A percentile compares a stretch with the other conserved stretches of the same genome.
Evolutionary conservation across 2,329 filamentous ascomycete genomes (phyloP).

Genomic region (Orbilia javanica): DNA sequence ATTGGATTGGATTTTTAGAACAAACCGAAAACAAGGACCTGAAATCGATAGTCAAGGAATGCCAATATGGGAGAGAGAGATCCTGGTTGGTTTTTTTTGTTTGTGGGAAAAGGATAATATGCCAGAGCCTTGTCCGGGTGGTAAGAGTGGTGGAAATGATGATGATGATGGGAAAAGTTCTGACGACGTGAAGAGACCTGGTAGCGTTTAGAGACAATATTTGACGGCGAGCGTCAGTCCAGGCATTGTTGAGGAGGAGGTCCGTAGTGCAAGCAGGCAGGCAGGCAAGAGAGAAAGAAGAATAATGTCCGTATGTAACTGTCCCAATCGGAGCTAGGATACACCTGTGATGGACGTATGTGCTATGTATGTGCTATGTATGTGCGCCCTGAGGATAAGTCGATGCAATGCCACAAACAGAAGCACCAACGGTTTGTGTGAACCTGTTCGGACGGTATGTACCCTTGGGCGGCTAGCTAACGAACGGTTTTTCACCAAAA

Average conservation of each 20-base stretch:
- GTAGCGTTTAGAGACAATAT: slow-evolving; percentile 29
- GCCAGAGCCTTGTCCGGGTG: not conserved
- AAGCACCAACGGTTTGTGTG: slow-evolving; percentile 40
- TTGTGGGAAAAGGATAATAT: not conserved
- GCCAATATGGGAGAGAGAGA: not conserved
- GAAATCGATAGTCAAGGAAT: slow-evolving; percentile 54
- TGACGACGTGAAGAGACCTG: slow-evolving; percentile 23
- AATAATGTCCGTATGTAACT: not conserved
- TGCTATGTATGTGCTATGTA: too few relatives aligned
- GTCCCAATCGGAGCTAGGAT: slow-evolving; percentile 13
- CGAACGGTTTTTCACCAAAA: not conserved
- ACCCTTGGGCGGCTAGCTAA: slow-evolving; percentile 42
- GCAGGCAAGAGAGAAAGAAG: too few relatives aligned
- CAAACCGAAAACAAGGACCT: slow-evolving; percentile 24
- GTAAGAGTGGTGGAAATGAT: not conserved
- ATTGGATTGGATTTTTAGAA: too few relatives aligned
- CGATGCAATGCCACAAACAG: slow-evolving; percentile 17
- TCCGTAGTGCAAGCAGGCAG: not conserved
- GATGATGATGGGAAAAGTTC: slow-evolving; percentile 5
- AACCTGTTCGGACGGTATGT: slow-evolving; percentile 18
- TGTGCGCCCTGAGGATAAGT: slow-evolving; percentile 7
- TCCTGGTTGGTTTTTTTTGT: not conserved
- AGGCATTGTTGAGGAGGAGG: slow-evolving; percentile 34
- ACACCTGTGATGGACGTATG: too few relatives aligned
- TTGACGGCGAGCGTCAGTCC: slow-evolving; percentile 24